These are phyloP conservation scores for Aspergillus bombycis DNA, from an alignment of 2,329 filamentous ascomycete species.

Conservation along the genomic window DNA sequence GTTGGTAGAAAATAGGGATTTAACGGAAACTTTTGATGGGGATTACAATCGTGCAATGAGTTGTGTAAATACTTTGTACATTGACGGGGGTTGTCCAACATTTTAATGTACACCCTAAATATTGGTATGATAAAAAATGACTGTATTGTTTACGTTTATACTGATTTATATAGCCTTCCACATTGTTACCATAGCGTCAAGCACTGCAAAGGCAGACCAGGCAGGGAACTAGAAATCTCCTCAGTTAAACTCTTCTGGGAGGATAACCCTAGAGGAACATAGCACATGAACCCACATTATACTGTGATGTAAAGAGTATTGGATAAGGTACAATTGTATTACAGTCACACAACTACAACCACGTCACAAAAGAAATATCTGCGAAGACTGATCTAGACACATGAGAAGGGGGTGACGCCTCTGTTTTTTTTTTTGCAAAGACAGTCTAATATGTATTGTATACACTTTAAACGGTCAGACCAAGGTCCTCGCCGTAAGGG, in stretches of 20 bases:
- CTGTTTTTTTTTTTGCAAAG: constrained; percentile 30
- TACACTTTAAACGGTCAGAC: constrained; percentile 80
- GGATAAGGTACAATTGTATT: constrained; percentile 45
- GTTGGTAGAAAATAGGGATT: too few relatives aligned
- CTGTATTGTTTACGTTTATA: background rate
- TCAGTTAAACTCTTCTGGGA: background rate
- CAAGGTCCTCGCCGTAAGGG: constrained; percentile 92
- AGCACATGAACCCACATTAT: constrained; percentile 4
- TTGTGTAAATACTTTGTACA: too few relatives aligned
- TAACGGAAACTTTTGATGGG: too few relatives aligned
- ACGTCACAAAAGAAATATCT: constrained; percentile 40
- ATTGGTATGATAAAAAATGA: background rate
- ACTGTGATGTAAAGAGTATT: constrained; percentile 12
- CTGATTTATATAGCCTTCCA: background rate
- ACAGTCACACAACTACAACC: constrained; percentile 42
- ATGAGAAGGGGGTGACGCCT: constrained; percentile 30
- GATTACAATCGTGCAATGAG: background rate
- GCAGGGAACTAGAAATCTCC: background rate
- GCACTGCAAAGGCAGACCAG: background rate
- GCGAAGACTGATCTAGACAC: constrained; percentile 42
- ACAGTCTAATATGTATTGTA: constrained; percentile 41
- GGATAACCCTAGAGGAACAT: background rate
- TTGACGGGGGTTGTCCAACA: too few relatives aligned
- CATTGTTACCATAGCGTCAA: background rate
- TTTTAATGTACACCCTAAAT: background rate